A percentile compares a stretch with the other conserved stretches of the same genome.
Evolutionary conservation across 2,329 filamentous ascomycete genomes (phyloP).

Genomic region (Raffaelea deltoideospora): DNA sequence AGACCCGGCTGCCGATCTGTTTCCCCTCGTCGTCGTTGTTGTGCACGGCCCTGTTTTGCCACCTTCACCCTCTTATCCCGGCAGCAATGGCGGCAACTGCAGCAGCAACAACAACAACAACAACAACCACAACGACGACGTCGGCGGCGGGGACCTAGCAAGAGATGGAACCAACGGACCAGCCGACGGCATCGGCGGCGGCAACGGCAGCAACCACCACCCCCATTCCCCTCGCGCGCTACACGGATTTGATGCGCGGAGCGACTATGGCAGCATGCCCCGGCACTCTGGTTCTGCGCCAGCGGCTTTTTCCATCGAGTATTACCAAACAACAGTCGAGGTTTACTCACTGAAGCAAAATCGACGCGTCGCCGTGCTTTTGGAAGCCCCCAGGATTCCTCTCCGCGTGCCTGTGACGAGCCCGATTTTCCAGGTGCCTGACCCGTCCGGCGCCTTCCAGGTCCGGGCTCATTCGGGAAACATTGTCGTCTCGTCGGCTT

Average conservation of each 20-base stretch:
- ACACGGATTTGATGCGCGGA: background rate
- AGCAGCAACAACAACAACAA: background rate
- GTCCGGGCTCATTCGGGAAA: constrained; percentile 59
- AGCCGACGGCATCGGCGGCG: background rate
- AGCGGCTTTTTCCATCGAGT: constrained; percentile 25
- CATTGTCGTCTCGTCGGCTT: constrained; percentile 61
- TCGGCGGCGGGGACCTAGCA: background rate
- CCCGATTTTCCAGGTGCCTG: constrained; percentile 51
- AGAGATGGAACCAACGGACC: too few relatives aligned
- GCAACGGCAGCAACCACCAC: background rate
- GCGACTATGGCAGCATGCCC: background rate
- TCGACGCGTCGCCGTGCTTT: constrained; percentile 54
- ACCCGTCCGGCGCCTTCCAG: constrained; percentile 56
- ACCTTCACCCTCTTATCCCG: constrained; percentile 8
- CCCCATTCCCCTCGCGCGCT: too few relatives aligned
- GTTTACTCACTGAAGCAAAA: constrained; percentile 74
- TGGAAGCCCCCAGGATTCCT: constrained; percentile 50
- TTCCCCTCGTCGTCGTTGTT: constrained; percentile 65
- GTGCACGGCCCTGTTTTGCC: constrained; percentile 61
- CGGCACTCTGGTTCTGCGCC: background rate
- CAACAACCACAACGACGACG: background rate
- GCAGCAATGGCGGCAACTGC: background rate
- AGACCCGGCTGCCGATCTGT: constrained; percentile 36
- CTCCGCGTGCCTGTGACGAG: constrained; percentile 44
- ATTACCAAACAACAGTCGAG: constrained; percentile 78